Evolutionary conservation across 352 stramenopile species (phyloP), one percentile per base, ranked within the genome.

Genomic region (Pythium pyrilobum): DNA sequence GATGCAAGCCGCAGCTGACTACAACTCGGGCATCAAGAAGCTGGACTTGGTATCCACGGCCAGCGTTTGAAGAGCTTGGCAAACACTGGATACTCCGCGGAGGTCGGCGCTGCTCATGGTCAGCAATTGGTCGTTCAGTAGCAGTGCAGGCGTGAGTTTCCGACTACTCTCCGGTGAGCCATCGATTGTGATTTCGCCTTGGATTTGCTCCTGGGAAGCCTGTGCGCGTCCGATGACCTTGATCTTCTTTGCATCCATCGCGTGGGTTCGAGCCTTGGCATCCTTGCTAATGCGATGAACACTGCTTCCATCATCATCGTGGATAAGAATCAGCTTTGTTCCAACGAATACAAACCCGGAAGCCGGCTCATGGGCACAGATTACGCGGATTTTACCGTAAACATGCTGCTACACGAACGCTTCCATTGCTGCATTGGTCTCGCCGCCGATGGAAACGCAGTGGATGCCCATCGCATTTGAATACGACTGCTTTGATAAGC

Each of bases 341-440:
- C 46, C 55, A 4, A 63, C 32, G 33, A 63, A 56, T 24, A 52
- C 31, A 9, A 63, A 63, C 23, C 56, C 41, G n/a, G 55, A 44
- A 10, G 31, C 38, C 2, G 45, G 45, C 2, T 52, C 21, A 6
- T 38, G 54, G 0, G 55, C 55, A 20, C 46, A 56, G n/a, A 63
- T 45, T 2, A 29, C 31, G 1, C 40, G 29, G 3, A 56, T 45
- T 3, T 46, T 36, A 9, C 23, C 45, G 47, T 47, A 52, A 39
- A 63, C 47, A 11, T 32, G 37, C 9, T 18, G 16, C 4, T 63
- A 46, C 12, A 63, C 37, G 50, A 63, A 56, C 21, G 24, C 47
- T 24, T 56, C 39, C 20, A 56, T 43, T 4, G 28, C 18, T 5
- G 42, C 53, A 10, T 42, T 15, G 1, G 10, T 10, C 11, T 51